Base-by-base conservation (phyloP, 495 filamentous ascomycete species). In the Cladorrhinum samala region DNA sequence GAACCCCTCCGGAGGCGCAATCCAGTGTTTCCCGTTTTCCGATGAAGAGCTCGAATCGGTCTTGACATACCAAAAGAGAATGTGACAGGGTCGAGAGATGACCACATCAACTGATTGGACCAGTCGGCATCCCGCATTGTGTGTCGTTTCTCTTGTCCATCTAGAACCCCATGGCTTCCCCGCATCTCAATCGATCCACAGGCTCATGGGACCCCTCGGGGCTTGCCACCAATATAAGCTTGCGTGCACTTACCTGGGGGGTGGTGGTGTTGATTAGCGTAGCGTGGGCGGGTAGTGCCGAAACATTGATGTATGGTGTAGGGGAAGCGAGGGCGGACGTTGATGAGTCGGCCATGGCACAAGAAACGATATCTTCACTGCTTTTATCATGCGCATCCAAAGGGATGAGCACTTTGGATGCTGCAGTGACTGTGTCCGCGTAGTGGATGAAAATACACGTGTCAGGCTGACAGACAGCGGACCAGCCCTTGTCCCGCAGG, bases 391-490 rank as follows among this genome's bases (percentile, higher is more conserved):
- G 9, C 42, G 5, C 42, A 19, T 13, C 42, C 19, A 13, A 23
- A 13, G 23, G 23, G 8, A 45, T 21, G 42, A n/a, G 42, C 18
- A 13, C n/a, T n/a, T 36, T 20, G 33, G 17, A 24, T 42, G 27
- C 43, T 27, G 55, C 45, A 23, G 51, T 38, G 38, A 47, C n/a
- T 38, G 19, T 37, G 18, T 25, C 49, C 42, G 40, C 45, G 24
- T 18, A 46, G 46, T 36, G 49, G 13, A 41, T 14, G 11, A 33
- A 25, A 13, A 27, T 54, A 67, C 62, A 67, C 64, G 64, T 67
- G 64, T 67, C 64, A 61, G 47, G 49, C 62, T 53, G 53, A 56
- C 57, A 65, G 46, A 50, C 59, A 36, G 54, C 41, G 48, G 11
- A 18, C 27, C 2, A 17, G 16, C 39, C 23, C 39, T 48, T 40